phyloP scores from a whole-genome alignment of 768 basidiomycete genomes.

The Leccinum obscurum region DNA sequence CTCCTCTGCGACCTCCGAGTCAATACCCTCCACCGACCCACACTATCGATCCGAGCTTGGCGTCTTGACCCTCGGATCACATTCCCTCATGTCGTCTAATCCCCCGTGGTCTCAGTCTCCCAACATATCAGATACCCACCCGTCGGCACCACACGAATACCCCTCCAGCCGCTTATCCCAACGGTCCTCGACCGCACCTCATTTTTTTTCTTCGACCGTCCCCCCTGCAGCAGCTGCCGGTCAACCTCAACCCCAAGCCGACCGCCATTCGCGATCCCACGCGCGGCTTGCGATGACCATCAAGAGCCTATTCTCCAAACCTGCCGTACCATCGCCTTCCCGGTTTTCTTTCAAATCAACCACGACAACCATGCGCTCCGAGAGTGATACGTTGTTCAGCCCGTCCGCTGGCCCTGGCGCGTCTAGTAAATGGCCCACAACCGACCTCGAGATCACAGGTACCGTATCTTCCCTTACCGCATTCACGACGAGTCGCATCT shows the following conservation, averaged over 20 bases:
- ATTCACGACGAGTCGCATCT: background rate
- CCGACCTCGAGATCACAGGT: conserved; percentile 24
- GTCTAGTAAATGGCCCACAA: conserved; percentile 12
- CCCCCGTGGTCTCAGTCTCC: conserved; percentile 19
- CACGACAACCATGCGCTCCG: conserved; percentile 7
- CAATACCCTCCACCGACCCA: conserved; percentile 11
- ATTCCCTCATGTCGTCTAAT: conserved; percentile 19
- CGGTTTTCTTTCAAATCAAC: conserved; percentile 22
- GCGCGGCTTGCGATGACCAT: conserved; percentile 28
- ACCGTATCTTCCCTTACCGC: background rate
- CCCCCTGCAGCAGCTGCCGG: background rate
- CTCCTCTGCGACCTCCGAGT: conserved; percentile 30
- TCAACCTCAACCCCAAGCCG: background rate
- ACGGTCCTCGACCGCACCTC: conserved; percentile 23
- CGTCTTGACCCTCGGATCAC: conserved; percentile 4
- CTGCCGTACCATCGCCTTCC: conserved; percentile 15
- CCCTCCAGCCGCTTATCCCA: background rate
- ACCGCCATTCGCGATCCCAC: conserved; percentile 14
- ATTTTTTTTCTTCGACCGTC: background rate
- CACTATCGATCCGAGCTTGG: conserved; percentile 20
- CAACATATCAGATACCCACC: conserved; percentile 21
- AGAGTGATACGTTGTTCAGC: conserved; percentile 9
- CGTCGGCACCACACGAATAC: conserved; percentile 6
- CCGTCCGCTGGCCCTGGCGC: conserved; percentile 10
- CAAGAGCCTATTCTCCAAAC: conserved; percentile 37